A percentile compares a stretch with the other conserved stretches of the same genome.
These are phyloP conservation scores for Cryptococcus sp. DNA, from an alignment of 1,284 basidiomycete species.

Conservation along the genomic window DNA sequence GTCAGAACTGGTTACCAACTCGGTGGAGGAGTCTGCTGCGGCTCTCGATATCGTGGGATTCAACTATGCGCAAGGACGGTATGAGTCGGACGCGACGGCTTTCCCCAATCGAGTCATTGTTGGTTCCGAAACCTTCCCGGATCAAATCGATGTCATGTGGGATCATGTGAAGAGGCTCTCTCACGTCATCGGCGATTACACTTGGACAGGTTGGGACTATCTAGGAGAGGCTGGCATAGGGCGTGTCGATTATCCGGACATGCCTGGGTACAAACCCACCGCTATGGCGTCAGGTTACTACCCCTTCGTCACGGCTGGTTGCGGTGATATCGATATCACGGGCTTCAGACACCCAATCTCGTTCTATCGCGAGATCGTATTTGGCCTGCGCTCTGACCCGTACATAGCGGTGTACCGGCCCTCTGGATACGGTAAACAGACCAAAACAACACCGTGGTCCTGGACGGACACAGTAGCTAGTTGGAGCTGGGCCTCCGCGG, in stretches of 20 bases:
- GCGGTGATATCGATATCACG: too few relatives aligned
- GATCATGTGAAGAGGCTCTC: background rate
- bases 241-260: background rate
- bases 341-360: too few relatives aligned
- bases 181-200: background rate
- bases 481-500: too few relatives aligned
- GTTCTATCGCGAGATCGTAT: too few relatives aligned
- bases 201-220: conserved; percentile 1
- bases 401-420: too few relatives aligned
- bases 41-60: background rate
- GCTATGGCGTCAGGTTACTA: too few relatives aligned
- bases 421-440: too few relatives aligned
- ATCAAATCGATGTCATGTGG: background rate
- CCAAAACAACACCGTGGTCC: too few relatives aligned
- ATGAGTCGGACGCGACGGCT: background rate
- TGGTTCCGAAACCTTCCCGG: background rate
- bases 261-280: too few relatives aligned
- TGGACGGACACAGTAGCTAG: too few relatives aligned
- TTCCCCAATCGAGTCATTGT: background rate
- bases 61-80: background rate
- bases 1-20: background rate
- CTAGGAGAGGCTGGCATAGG: background rate
- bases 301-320: too few relatives aligned
- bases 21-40: background rate
- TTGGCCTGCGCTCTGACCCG: too few relatives aligned